A percentile compares a stretch with the other conserved stretches of the same genome.
Evolutionary conservation across 2,329 filamentous ascomycete species (phyloP).

Genomic region (Fusarium sp.): DNA sequence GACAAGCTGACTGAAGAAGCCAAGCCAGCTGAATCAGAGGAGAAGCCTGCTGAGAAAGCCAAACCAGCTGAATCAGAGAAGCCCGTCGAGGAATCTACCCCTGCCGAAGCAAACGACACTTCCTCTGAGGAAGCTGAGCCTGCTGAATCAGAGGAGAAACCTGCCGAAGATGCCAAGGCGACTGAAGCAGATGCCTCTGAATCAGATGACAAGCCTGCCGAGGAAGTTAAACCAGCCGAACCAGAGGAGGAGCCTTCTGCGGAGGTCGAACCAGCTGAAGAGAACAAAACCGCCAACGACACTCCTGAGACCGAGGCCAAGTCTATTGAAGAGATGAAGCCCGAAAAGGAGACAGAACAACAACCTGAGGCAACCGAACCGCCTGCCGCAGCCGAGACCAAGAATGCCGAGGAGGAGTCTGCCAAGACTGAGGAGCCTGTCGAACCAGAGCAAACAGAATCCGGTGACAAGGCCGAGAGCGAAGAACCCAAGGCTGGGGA

Average conservation of each 20-base stretch:
- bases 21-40: not conserved
- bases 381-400: not conserved
- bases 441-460: not conserved
- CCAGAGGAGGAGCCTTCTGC: not conserved
- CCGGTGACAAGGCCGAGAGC: not conserved
- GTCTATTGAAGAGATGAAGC: not conserved
- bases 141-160: conserved; percentile 1
- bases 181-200: not conserved
- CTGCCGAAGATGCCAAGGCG: not conserved
- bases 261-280: not conserved
- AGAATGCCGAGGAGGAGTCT: not conserved
- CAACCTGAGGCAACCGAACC: not conserved
- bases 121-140: not conserved
- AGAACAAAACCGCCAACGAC: not conserved
- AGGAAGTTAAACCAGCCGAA: conserved; percentile 3
- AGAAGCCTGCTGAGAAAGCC: not conserved
- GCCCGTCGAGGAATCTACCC: not conserved
- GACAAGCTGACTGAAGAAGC: not conserved
- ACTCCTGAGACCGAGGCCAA: not conserved
- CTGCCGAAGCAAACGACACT: not conserved
- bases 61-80: conserved; percentile 6
- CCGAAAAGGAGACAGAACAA: not conserved
- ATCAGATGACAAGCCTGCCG: not conserved
- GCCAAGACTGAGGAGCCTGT: not conserved
- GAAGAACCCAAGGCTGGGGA: not conserved